Evolutionary conservation across 2,329 filamentous ascomycete genomes (phyloP).

Genomic region (Cladophialophora yegresii): DNA sequence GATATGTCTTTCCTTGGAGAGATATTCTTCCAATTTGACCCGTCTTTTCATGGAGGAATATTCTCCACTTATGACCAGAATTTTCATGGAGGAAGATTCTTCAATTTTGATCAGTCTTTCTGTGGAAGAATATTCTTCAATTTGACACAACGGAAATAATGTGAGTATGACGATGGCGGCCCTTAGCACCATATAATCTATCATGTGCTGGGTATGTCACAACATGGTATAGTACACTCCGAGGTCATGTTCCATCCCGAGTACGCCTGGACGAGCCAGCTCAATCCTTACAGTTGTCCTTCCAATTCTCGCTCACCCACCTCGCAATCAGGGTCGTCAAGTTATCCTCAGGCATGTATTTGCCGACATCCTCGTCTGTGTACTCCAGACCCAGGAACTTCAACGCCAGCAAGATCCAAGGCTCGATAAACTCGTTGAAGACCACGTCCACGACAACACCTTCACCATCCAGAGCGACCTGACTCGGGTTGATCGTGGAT

Average conservation of each 20-base stretch:
- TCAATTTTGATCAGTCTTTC: no score
- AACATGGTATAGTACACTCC: not conserved
- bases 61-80: no score
- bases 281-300: constrained; percentile 32
- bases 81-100: no score
- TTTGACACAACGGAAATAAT: not conserved
- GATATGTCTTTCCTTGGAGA: no score
- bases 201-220: not conserved
- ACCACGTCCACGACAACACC: constrained; percentile 75
- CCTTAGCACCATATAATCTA: not conserved
- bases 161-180: not conserved
- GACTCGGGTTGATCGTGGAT: constrained; percentile 58
- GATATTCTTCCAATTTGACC: no score
- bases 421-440: constrained; percentile 88
- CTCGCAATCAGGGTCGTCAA: constrained; percentile 61
- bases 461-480: constrained; percentile 50
- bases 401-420: constrained; percentile 75
- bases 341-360: constrained; percentile 56
- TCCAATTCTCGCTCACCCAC: constrained; percentile 62
- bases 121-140: not conserved
- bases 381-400: constrained; percentile 59
- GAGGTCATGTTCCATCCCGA: not conserved
- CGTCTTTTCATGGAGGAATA: no score
- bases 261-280: not conserved
- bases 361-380: constrained; percentile 52